Evolutionary conservation across 257 asterid species (phyloP).

Genomic region (Nicotiana paniculata): DNA sequence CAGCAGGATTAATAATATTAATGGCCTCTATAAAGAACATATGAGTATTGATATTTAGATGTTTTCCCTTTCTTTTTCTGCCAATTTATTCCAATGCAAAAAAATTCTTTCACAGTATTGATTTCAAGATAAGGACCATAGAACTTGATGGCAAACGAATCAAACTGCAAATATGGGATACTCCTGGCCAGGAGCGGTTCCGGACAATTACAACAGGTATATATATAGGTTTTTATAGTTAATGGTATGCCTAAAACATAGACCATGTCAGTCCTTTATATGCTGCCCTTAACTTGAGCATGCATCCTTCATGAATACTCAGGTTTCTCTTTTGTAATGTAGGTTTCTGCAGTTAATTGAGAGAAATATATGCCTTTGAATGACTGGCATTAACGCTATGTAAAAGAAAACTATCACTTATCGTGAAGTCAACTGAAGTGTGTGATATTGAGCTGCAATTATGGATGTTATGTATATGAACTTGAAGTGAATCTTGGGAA

Average conservation of each 20-base stretch:
- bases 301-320: background rate
- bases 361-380: background rate
- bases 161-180: conserved; percentile 5
- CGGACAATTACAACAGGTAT: background rate
- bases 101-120: background rate
- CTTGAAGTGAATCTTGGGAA: too few species aligned
- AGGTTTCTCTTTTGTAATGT: background rate
- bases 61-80: background rate
- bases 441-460: background rate
- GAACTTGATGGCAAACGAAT: background rate
- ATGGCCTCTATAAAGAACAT: background rate
- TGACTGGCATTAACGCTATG: background rate
- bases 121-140: too few species aligned
- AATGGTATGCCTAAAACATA: background rate
- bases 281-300: background rate
- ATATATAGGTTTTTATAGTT: background rate
- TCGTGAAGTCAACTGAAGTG: background rate
- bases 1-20: background rate
- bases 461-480: too few species aligned
- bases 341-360: background rate
- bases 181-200: conserved; percentile 1
- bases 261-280: background rate
- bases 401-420: background rate
- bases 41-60: background rate
- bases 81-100: background rate